Percentiles rank a stretch among this genome's conserved stretches.
phyloP scores from a whole-genome alignment of 768 basidiomycete species.

The Tylopilus cervinicoccineus region DNA sequence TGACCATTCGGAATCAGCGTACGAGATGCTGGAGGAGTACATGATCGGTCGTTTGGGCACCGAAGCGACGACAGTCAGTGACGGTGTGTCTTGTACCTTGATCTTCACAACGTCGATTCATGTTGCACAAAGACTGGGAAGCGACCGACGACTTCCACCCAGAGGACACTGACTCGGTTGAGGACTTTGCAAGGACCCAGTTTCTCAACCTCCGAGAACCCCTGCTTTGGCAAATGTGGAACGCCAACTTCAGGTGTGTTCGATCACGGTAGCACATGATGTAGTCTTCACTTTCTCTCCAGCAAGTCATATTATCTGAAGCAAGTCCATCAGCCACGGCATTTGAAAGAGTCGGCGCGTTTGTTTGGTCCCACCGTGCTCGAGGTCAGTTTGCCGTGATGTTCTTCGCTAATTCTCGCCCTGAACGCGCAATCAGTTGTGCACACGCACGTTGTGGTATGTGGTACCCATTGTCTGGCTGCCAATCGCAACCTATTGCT shows the following conservation, averaged over 20 bases:
- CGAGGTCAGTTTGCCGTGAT: constrained; percentile 50
- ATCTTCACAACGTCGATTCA: constrained; percentile 8
- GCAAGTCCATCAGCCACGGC: constrained; percentile 96
- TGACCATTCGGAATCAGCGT: constrained; percentile 88
- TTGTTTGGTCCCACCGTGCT: constrained; percentile 80
- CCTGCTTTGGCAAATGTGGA: constrained; percentile 82
- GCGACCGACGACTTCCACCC: constrained; percentile 88
- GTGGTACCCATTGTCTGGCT: constrained; percentile 90
- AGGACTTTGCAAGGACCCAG: constrained; percentile 84
- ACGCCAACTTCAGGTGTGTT: constrained; percentile 73
- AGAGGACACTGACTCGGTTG: constrained; percentile 75
- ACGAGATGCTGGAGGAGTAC: constrained; percentile 88
- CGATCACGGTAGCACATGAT: not conserved
- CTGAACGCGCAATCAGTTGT: constrained; percentile 43
- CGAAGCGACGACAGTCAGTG: constrained; percentile 69
- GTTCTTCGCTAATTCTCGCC: not conserved
- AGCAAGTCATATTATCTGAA: constrained; percentile 94
- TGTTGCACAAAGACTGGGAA: constrained; percentile 66
- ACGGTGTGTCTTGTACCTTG: constrained; percentile 50
- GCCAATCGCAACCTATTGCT: constrained; percentile 79
- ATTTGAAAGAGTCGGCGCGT: constrained; percentile 76
- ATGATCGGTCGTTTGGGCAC: constrained; percentile 77
- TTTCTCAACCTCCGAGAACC: constrained; percentile 91
- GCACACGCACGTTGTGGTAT: constrained; percentile 90
- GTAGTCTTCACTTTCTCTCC: constrained; percentile 5